These are phyloP conservation scores for Ashbya aceris DNA, from an alignment of 1,139 yeast genomes.

Conservation along the genomic window DNA sequence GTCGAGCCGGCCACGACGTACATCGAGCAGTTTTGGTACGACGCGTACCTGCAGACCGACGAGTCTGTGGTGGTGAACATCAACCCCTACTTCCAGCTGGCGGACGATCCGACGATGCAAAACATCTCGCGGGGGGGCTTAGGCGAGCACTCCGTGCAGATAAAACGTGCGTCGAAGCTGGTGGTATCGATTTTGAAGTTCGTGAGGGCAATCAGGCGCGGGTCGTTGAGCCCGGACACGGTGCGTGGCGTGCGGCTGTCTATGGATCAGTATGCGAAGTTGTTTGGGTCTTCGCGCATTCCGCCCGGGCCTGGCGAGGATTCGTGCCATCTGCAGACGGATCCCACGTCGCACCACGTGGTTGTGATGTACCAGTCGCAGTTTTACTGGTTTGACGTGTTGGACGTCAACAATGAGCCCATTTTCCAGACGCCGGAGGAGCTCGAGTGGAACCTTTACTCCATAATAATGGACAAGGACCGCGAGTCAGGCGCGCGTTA, in stretches of 20 bases:
- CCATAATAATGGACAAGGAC: conserved; percentile 44
- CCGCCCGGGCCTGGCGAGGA: conserved; percentile 54
- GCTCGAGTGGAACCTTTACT: conserved; percentile 58
- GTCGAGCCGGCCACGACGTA: conserved; percentile 57
- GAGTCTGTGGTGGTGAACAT: conserved; percentile 79
- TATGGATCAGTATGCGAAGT: conserved; percentile 78
- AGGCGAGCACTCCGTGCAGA: conserved; percentile 36
- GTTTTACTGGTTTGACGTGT: conserved; percentile 84
- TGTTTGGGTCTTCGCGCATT: conserved; percentile 76
- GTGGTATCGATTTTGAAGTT: conserved; percentile 68
- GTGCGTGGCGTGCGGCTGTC: conserved; percentile 62
- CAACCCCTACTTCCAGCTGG: conserved; percentile 76
- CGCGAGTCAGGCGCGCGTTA: conserved; percentile 36
- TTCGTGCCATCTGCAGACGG: conserved; percentile 68
- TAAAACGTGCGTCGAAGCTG: conserved; percentile 68
- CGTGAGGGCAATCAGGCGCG: conserved; percentile 63
- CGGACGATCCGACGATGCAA: conserved; percentile 76
- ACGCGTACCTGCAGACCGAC: conserved; percentile 73
- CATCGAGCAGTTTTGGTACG: conserved; percentile 89
- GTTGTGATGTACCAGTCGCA: conserved; percentile 74
- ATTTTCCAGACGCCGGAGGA: conserved; percentile 57
- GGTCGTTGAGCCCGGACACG: conserved; percentile 62
- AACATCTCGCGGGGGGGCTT: conserved; percentile 29
- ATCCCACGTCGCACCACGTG: conserved; percentile 59
- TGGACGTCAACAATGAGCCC: conserved; percentile 59